Evolutionary conservation across 1,139 yeast genomes (phyloP).

Genomic region (Yamadazyma diospyri): DNA sequence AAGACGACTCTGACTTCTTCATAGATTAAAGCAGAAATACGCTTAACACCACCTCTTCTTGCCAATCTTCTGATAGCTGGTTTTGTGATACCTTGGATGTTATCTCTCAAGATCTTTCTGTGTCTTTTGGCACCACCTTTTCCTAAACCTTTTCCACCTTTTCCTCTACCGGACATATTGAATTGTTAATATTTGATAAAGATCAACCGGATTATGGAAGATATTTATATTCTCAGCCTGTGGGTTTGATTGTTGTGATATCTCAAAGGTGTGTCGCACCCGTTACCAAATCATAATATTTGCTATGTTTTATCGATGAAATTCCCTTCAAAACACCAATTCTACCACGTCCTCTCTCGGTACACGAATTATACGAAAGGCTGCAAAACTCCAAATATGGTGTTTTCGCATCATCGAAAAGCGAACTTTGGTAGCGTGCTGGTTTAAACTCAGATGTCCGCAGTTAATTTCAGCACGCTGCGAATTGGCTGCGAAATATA

Average conservation of each 20-base stretch:
- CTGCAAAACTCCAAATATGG: conserved; percentile 1
- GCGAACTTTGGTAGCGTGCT: neutral
- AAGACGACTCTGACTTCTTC: conserved; percentile 98
- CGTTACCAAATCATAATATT: too few species aligned
- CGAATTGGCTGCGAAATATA: conserved; percentile 3
- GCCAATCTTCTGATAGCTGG: conserved; percentile 99
- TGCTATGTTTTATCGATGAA: too few species aligned
- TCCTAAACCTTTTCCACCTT: conserved; percentile 99
- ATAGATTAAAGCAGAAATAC: conserved; percentile 97
- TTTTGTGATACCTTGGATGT: conserved; percentile 99
- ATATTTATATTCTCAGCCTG: conserved; percentile 11
- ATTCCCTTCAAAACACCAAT: too few species aligned
- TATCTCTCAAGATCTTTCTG: conserved; percentile 98
- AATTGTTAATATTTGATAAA: conserved; percentile 8
- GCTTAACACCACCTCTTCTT: conserved; percentile 99
- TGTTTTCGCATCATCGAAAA: neutral
- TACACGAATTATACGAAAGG: conserved; percentile 3
- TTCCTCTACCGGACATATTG: conserved; percentile 96
- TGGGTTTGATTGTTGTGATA: too few species aligned
- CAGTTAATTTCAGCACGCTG: conserved; percentile 1
- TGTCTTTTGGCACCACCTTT: conserved; percentile 99
- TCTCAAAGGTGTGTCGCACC: too few species aligned
- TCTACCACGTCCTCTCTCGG: too few species aligned
- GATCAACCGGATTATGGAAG: conserved; percentile 1
- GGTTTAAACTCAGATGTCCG: too few species aligned